phyloP scores from a whole-genome alignment of 2,329 filamentous ascomycete species.

The Xylariomycetidae sp. region DNA sequence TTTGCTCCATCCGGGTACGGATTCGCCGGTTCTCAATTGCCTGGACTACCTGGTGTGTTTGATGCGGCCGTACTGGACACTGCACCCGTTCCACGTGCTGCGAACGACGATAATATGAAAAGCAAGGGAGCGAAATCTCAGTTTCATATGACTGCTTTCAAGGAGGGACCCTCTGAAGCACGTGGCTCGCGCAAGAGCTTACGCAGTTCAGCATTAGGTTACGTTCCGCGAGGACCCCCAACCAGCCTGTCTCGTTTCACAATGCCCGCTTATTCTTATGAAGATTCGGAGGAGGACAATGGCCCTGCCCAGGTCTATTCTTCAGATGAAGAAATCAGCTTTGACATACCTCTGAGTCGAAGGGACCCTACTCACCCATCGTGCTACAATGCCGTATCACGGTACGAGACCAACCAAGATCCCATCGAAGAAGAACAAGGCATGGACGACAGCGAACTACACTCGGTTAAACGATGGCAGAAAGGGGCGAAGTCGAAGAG shows the following conservation, averaged over 20 bases:
- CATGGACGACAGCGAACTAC: constrained; percentile 2
- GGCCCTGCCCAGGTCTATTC: constrained; percentile 7
- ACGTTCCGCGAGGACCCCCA: too few relatives aligned
- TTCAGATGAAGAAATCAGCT: constrained; percentile 20
- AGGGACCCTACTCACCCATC: constrained; percentile 4
- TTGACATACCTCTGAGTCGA: constrained; percentile 19
- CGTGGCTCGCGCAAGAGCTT: too few relatives aligned
- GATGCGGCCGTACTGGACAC: constrained; percentile 7
- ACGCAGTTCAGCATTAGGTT: too few relatives aligned
- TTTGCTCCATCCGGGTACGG: constrained; percentile 20
- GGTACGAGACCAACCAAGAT: constrained; percentile 1
- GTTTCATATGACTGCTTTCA: constrained; percentile 4
- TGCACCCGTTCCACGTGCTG: constrained; percentile 2
- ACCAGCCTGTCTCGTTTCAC: constrained; percentile 8
- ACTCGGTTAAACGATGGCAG: not conserved
- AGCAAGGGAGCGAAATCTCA: constrained; percentile 3
- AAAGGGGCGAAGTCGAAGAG: not conserved
- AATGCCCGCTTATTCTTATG: constrained; percentile 12
- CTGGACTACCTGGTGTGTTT: constrained; percentile 19
- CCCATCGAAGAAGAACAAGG: constrained; percentile 7
- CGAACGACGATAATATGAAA: constrained; percentile 1
- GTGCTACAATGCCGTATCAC: constrained; percentile 3
- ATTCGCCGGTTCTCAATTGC: constrained; percentile 14
- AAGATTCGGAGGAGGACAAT: constrained; percentile 13
- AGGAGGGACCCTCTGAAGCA: not conserved